These are phyloP conservation scores for Ehretia macrophylla DNA, from an alignment of 257 asterid species.

Conservation along the genomic window DNA sequence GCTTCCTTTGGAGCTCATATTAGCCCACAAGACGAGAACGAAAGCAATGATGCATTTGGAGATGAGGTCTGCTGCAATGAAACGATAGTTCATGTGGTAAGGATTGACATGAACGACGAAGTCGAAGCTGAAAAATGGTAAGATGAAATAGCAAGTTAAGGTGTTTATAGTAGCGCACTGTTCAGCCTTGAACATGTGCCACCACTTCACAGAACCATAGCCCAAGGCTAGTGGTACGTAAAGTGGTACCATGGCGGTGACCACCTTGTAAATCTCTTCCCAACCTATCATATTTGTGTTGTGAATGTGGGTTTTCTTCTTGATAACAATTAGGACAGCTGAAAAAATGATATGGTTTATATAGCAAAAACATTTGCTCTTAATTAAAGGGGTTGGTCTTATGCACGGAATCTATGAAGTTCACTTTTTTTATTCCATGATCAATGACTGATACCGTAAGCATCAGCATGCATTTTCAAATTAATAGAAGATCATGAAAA, in stretches of 20 bases:
- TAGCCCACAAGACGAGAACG: constrained; percentile 50
- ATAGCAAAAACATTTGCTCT: too few species aligned
- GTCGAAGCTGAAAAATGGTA: constrained; percentile 69
- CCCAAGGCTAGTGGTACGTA: constrained; percentile 58
- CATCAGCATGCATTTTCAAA: too few species aligned
- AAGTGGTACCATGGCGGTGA: constrained; percentile 49
- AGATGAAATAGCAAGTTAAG: constrained; percentile 57
- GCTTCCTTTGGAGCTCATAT: constrained; percentile 23
- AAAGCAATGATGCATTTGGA: constrained; percentile 40
- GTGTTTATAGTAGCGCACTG: constrained; percentile 72
- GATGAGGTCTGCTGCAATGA: constrained; percentile 50
- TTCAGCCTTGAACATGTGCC: constrained; percentile 61
- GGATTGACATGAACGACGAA: constrained; percentile 57
- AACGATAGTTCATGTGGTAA: constrained; percentile 55
- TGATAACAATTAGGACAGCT: not conserved
- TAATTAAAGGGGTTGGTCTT: too few species aligned
- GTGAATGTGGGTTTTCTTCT: not conserved
- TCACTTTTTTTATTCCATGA: too few species aligned
- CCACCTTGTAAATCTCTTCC: constrained; percentile 55
- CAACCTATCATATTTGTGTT: constrained; percentile 34
- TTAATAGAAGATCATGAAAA: too few species aligned
- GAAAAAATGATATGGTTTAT: too few species aligned
- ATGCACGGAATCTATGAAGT: too few species aligned
- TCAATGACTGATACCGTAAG: too few species aligned
- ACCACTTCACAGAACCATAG: constrained; percentile 58